Evolutionary conservation across 768 basidiomycete genomes (phyloP), one percentile per base, ranked within the genome.

Genomic region (Lenzites betulinus): DNA sequence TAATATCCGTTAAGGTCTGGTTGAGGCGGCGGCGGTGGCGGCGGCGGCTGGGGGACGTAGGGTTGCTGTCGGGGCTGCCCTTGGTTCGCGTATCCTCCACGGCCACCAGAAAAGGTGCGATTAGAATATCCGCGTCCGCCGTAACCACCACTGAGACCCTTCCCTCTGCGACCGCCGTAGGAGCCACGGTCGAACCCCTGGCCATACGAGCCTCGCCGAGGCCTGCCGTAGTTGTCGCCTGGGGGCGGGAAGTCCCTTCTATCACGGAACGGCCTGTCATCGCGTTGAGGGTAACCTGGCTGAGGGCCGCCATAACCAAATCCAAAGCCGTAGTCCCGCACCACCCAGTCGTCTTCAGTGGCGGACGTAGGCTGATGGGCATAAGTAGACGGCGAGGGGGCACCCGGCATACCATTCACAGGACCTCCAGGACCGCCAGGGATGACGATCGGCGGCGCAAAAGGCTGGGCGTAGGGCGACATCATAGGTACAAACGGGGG

Each of bases 291-390:
- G 28, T 77, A 75, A 3, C 76, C 76, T 3, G 63, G 64, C 4
- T 16, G 23, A 18, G 62, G 49, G 2, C 76, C 78, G 60, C 77
- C 75, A 13, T 75, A 71, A 1, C 87, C 87, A 62, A 88, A 88
- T 5, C 87, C 86, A 66, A 75, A 88, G 9, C 88, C 87, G 56
- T 78, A 88, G 65, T 89, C 79, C 61, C 78, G 81, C 44, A 88
- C 87, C 56, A 79, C 78, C 70, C 81, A 83, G 12, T 80, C 79
- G 35, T 73, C 74, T 9, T 38, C 22, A 30, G 59, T 4, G 56
- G 57, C 42, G 47, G 65, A 13, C 49, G 44, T 25, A 46, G 44
- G 44, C 20, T 46, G 57, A 7, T 62, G 61, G n/a, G 56, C 38
- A 11, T 63, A 58, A 23, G 48, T 35, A 1, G 60, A 58, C 12